Conservation (phyloP, 495 filamentous ascomycete genomes). For the Rhypophila decipiens region DNA sequence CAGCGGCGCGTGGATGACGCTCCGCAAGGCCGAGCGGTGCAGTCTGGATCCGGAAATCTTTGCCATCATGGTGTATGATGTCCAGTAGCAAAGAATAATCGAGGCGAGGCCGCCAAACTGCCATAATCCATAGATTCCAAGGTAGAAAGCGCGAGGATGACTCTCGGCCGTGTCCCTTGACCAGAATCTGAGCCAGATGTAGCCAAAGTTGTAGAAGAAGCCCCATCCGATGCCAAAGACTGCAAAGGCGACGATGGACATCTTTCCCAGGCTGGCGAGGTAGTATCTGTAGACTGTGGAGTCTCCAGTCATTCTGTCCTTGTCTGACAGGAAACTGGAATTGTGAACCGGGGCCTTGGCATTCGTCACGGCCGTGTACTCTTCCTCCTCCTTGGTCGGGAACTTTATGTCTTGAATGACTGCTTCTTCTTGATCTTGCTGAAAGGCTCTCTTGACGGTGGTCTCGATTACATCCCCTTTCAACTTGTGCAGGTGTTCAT, state of each 20-base stretch:
- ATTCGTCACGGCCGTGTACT: not conserved
- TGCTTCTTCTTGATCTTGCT: not conserved
- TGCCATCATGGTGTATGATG: not conserved
- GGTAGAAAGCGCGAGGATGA: not conserved
- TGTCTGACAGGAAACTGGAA: not conserved
- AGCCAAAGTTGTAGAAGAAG: not conserved
- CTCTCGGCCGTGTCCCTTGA: not conserved
- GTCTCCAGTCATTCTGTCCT: not conserved
- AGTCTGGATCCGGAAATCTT: not conserved
- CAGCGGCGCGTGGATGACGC: constrained; percentile 7
- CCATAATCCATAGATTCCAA: not conserved
- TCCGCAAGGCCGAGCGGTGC: not conserved
- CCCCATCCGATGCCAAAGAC: not conserved
- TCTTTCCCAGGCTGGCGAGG: not conserved
- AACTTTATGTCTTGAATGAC: not conserved
- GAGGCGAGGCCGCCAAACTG: not conserved
- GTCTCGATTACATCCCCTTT: not conserved
- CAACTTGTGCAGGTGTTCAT: not conserved
- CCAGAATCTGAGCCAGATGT: not conserved
- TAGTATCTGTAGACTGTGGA: not conserved
- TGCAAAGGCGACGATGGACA: not conserved
- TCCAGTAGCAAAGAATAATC: not conserved
- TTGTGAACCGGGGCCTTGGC: not conserved
- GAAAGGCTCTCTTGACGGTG: not conserved
- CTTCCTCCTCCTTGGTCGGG: not conserved